Percentiles rank a stretch among this genome's conserved stretches.
Evolutionary conservation across 768 basidiomycete species (phyloP).

Genomic region (Amanita pseudoporphyria): DNA sequence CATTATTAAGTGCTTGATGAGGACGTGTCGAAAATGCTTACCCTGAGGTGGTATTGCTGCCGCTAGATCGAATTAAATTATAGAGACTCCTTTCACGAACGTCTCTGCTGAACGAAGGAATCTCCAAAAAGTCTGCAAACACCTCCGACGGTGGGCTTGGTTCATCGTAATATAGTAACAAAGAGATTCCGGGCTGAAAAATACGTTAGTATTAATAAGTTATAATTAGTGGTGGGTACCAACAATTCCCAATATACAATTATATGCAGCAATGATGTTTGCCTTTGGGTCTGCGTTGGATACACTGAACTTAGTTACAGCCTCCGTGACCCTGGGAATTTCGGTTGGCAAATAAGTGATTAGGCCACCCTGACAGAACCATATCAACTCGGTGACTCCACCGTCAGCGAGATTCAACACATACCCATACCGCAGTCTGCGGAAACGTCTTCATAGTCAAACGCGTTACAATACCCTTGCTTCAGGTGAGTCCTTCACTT

Average conservation of each 20-base stretch:
- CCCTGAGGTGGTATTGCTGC: constrained; percentile 19
- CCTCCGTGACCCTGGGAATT: constrained; percentile 21
- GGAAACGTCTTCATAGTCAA: constrained; percentile 47
- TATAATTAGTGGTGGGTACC: not conserved
- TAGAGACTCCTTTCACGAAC: constrained; percentile 24
- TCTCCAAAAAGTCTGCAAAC: constrained; percentile 36
- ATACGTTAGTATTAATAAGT: not conserved
- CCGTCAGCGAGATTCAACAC: constrained; percentile 7
- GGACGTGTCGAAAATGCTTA: not conserved
- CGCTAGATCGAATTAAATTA: constrained; percentile 22
- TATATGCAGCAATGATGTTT: not conserved
- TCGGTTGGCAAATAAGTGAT: constrained; percentile 22
- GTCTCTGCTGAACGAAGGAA: constrained; percentile 23
- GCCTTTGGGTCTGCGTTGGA: constrained; percentile 43
- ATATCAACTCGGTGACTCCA: not conserved
- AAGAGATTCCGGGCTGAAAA: constrained; percentile 13
- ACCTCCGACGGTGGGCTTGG: constrained; percentile 34
- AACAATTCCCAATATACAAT: not conserved
- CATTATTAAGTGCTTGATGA: constrained; percentile 7
- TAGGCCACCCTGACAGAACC: constrained; percentile 33
- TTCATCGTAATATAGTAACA: constrained; percentile 42
- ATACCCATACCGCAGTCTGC: constrained; percentile 52
- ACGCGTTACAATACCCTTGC: constrained; percentile 47
- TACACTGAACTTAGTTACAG: constrained; percentile 30
- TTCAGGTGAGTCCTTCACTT: not conserved